Percentiles rank a stretch among this genome's conserved stretches.
Conservation (phyloP, 2,329 filamentous ascomycete species). For the Lachnellula cervina region DNA sequence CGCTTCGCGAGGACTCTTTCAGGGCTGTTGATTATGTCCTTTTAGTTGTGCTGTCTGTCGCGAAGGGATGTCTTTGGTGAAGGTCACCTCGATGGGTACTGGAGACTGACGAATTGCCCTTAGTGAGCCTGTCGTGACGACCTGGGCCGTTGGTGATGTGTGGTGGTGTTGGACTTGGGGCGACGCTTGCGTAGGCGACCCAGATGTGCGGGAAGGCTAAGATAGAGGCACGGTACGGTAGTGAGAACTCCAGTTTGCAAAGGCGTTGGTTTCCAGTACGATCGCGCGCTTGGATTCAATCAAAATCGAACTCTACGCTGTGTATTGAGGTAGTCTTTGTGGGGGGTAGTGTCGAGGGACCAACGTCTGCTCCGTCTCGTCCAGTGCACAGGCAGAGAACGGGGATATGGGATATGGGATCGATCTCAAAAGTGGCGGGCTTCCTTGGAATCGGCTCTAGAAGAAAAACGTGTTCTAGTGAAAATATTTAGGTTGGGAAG, state of each 20-base stretch:
- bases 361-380: not conserved
- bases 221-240: constrained; percentile 12
- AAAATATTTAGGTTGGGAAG: constrained; percentile 4
- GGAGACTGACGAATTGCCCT: not conserved
- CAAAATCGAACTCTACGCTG: not conserved
- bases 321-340: not conserved
- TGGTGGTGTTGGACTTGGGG: constrained; percentile 6
- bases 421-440: not conserved
- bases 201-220: constrained; percentile 22
- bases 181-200: constrained; percentile 27
- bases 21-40: not conserved
- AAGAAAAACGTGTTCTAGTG: constrained; percentile 16
- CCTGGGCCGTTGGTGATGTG: constrained; percentile 8
- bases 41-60: not conserved
- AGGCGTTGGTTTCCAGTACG: constrained; percentile 14
- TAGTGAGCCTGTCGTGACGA: not conserved
- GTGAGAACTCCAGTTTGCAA: constrained; percentile 5
- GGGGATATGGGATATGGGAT: constrained; percentile 5
- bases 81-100: not conserved
- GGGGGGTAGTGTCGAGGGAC: not conserved
- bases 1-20: no score
- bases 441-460: constrained; percentile 14
- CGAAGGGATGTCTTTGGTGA: not conserved
- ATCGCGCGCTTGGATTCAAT: constrained; percentile 17
- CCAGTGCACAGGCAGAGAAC: not conserved